Percentiles rank a stretch among this genome's conserved stretches.
Conservation (phyloP, 176 grass and related monocot species). For the Oryza australiensis region DNA sequence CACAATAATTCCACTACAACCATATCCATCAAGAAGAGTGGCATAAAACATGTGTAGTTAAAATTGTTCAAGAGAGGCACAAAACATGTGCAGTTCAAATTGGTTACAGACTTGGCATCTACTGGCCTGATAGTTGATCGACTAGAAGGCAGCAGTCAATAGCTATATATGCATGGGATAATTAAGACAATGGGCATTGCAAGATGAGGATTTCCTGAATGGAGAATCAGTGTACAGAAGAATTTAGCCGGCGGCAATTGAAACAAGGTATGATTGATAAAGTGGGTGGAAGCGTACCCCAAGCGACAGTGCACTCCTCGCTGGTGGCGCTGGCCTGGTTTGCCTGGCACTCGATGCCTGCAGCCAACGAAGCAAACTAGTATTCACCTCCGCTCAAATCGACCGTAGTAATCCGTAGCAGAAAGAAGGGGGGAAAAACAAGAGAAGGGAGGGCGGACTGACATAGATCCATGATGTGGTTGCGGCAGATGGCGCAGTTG, state of each 20-base stretch:
- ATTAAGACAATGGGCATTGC: background rate
- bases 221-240: background rate
- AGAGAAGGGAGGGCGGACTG: constrained; percentile 16
- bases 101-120: background rate
- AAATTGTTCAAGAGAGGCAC: background rate
- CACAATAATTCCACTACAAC: background rate
- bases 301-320: constrained; percentile 98
- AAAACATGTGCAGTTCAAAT: background rate
- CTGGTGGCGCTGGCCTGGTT: constrained; percentile 99
- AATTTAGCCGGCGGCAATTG: background rate
- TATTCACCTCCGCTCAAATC: background rate
- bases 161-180: background rate
- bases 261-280: background rate
- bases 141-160: background rate
- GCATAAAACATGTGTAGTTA: background rate
- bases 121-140: background rate
- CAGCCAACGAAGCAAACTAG: constrained; percentile 2
- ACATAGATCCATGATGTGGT: constrained; percentile 99
- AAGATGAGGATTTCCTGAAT: background rate
- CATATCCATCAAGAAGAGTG: background rate
- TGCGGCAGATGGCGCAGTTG: constrained; percentile 99
- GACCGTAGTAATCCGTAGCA: background rate
- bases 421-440: background rate
- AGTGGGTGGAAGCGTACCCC: constrained; percentile 58
- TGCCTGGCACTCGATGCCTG: constrained; percentile 99